Evolutionary conservation across 208 protist species (phyloP).

Genomic region (Trypanosoma cruzi): DNA sequence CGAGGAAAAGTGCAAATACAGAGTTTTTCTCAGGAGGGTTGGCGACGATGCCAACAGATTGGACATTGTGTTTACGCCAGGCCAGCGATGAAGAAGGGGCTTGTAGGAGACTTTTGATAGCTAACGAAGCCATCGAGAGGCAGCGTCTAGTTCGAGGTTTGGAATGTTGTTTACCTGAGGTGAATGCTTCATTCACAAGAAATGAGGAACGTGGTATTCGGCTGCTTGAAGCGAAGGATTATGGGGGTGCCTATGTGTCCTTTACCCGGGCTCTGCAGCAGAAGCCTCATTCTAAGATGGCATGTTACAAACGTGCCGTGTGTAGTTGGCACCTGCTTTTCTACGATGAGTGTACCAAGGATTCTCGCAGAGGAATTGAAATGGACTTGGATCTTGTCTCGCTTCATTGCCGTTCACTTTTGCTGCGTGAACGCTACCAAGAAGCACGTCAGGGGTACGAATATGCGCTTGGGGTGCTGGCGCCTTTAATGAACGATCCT

Average conservation of each 20-base stretch:
- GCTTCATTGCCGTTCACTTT: constrained; percentile 39
- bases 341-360: constrained; percentile 74
- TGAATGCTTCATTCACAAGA: constrained; percentile 5
- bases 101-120: constrained; percentile 23
- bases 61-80: not conserved
- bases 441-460: constrained; percentile 37
- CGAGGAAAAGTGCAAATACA: not conserved
- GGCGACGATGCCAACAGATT: not conserved
- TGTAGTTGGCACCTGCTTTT: constrained; percentile 73
- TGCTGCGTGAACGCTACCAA: constrained; percentile 61
- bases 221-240: constrained; percentile 23
- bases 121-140: constrained; percentile 37
- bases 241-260: constrained; percentile 26
- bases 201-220: constrained; percentile 29
- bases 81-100: constrained; percentile 21
- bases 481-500: constrained; percentile 17
- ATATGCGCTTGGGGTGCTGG: constrained; percentile 14
- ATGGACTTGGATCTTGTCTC: constrained; percentile 24
- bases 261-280: constrained; percentile 28
- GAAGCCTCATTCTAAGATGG: constrained; percentile 21
- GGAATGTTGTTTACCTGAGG: not conserved
- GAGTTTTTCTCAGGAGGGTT: too few relatives aligned
- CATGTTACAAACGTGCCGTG: constrained; percentile 41
- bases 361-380: constrained; percentile 38
- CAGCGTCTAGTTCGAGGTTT: constrained; percentile 21